Conservation (phyloP, 225 moss, liverwort and hornwort species). For the Bryum argenteum region DNA sequence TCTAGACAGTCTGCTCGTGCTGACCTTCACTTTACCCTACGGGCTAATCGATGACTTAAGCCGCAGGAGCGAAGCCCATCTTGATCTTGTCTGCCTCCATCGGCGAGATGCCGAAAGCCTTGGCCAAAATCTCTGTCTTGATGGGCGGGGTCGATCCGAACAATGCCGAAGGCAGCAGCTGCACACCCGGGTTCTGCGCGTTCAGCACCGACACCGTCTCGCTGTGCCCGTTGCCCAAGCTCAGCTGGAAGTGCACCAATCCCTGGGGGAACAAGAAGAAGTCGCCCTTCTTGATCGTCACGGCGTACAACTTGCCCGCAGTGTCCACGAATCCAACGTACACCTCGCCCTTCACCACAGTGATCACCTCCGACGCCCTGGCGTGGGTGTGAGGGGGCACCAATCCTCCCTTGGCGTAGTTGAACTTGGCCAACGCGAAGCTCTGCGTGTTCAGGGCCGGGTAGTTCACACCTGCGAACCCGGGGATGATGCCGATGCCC, state of each 20-base stretch:
- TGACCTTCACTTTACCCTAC: too few relatives aligned
- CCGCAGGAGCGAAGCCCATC: not conserved
- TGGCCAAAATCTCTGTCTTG: not conserved
- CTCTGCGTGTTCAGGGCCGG: conserved; percentile 29
- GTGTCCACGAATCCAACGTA: conserved; percentile 29
- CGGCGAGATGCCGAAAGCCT: conserved; percentile 11
- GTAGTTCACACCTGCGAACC: conserved; percentile 27
- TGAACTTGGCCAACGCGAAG: conserved; percentile 31
- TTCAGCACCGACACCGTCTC: not conserved
- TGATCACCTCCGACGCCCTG: conserved; percentile 21
- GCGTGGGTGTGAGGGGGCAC: conserved; percentile 35
- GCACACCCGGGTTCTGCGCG: not conserved
- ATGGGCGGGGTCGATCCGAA: conserved; percentile 26
- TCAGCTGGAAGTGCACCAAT: conserved; percentile 28
- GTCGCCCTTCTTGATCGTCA: conserved; percentile 6
- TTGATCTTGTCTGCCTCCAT: not conserved
- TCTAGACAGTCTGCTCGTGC: too few relatives aligned
- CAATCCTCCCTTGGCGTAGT: conserved; percentile 37
- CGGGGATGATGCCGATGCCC: conserved; percentile 33
- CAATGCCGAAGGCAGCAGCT: not conserved
- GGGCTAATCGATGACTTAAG: not conserved
- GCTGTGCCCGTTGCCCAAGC: not conserved
- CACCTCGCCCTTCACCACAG: conserved; percentile 16
- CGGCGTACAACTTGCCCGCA: conserved; percentile 1
- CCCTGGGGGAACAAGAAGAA: conserved; percentile 15